Conservation (phyloP, 306 rosid species). For the Albizia julibrissin region DNA sequence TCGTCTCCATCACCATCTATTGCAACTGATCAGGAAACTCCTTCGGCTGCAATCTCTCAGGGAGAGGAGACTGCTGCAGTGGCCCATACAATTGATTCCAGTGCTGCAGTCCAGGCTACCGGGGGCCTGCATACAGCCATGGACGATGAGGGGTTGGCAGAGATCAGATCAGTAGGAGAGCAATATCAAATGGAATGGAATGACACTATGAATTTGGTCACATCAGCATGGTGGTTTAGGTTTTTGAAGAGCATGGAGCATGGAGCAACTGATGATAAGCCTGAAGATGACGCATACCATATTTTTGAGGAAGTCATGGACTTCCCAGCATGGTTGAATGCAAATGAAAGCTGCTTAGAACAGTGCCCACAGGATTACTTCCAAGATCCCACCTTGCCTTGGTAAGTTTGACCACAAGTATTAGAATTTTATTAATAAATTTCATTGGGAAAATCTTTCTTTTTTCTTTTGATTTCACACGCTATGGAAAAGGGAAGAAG, state of each 20-base stretch:
- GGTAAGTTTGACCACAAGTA: conserved; percentile 46
- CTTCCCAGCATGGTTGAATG: conserved; percentile 64
- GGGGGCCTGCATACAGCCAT: conserved; percentile 55
- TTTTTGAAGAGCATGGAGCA: conserved; percentile 55
- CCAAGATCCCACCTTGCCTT: conserved; percentile 55
- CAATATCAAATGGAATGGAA: conserved; percentile 76
- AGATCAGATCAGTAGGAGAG: conserved; percentile 68
- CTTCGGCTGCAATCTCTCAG: conserved; percentile 36
- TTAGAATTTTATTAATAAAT: conserved; percentile 15
- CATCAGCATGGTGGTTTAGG: conserved; percentile 74
- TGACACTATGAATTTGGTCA: conserved; percentile 62
- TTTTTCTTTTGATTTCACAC: neutral
- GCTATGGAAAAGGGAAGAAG: conserved; percentile 1
- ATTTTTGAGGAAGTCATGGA: conserved; percentile 53
- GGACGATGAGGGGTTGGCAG: conserved; percentile 78
- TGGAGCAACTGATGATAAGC: conserved; percentile 34
- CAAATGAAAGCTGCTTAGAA: conserved; percentile 51
- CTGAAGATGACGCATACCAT: conserved; percentile 37
- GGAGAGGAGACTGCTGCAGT: conserved; percentile 39
- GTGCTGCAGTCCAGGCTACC: conserved; percentile 24
- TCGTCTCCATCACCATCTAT: conserved; percentile 40
- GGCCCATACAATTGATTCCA: conserved; percentile 28
- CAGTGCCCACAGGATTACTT: conserved; percentile 44
- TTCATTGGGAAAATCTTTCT: conserved; percentile 9
- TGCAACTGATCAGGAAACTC: conserved; percentile 43